Evolutionary conservation across 2,329 filamentous ascomycete species (phyloP).

Genomic region (Apiospora koreana): DNA sequence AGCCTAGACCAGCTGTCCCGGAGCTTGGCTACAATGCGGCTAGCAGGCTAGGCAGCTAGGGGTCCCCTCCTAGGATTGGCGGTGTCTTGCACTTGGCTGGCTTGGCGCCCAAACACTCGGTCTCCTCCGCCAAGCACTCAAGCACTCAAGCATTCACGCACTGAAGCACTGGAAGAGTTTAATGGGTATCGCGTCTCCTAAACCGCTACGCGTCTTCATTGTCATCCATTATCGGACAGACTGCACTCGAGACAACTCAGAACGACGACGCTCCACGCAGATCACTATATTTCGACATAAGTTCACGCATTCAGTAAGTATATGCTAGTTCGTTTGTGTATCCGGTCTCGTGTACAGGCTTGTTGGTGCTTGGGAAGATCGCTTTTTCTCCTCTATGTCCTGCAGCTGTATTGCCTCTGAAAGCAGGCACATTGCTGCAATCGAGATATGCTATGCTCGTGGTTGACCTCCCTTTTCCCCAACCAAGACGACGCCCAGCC

Average conservation of each 20-base stretch:
- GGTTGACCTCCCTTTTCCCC: too few species aligned
- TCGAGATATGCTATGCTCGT: too few species aligned
- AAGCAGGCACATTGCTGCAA: neutral
- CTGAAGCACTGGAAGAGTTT: neutral
- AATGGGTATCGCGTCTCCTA: slow-evolving; percentile 14
- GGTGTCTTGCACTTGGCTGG: neutral
- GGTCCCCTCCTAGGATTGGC: neutral
- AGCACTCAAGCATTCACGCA: too few species aligned
- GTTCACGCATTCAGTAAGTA: neutral
- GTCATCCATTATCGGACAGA: neutral
- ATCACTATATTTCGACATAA: neutral
- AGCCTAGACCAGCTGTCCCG: slow-evolving; percentile 1
- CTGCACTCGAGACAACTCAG: neutral
- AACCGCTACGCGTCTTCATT: slow-evolving; percentile 13
- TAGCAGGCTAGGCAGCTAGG: neutral
- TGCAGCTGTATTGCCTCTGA: too few species aligned
- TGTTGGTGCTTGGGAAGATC: neutral
- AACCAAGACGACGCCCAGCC: too few species aligned
- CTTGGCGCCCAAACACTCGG: neutral
- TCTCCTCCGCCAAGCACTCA: slow-evolving; percentile 8
- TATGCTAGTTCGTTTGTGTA: neutral
- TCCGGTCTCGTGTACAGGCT: neutral
- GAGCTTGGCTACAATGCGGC: slow-evolving; percentile 6
- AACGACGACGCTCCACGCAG: neutral
- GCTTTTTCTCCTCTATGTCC: too few species aligned